A percentile compares a stretch with the other conserved stretches of the same genome.
Evolutionary conservation across 768 basidiomycete genomes (phyloP).

Genomic region (Tylopilus intermedius): DNA sequence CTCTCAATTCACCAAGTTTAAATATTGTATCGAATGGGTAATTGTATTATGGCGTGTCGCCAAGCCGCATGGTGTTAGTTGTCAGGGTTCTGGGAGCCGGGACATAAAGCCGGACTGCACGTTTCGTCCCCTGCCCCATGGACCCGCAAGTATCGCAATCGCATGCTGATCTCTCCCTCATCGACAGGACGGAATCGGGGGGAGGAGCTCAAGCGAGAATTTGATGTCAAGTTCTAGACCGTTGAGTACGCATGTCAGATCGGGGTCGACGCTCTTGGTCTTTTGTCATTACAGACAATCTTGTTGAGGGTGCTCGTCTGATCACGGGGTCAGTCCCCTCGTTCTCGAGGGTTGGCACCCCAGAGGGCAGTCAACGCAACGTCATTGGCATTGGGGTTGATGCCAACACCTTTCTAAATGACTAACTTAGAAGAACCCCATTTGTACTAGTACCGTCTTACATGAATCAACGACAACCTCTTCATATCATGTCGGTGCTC

Average conservation of each 20-base stretch:
- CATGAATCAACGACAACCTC: conserved; percentile 3
- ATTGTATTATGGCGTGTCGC: conserved; percentile 18
- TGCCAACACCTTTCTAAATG: conserved; percentile 5
- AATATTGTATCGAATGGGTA: conserved; percentile 14
- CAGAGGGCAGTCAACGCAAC: conserved; percentile 7
- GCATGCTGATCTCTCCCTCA: conserved; percentile 21
- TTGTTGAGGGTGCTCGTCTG: conserved; percentile 1
- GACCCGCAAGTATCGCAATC: conserved; percentile 14
- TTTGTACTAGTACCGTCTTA: conserved; percentile 2
- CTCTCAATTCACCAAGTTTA: conserved; percentile 13
- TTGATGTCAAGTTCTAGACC: conserved; percentile 28
- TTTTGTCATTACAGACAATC: conserved; percentile 5
- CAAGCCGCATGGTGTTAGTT: conserved; percentile 27
- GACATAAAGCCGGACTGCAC: conserved; percentile 18
- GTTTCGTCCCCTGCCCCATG: conserved; percentile 18
- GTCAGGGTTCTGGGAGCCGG: conserved; percentile 24
- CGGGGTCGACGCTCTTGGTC: conserved; percentile 4
- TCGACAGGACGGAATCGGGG: conserved; percentile 22
- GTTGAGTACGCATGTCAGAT: conserved; percentile 10
- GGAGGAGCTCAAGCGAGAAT: conserved; percentile 24
- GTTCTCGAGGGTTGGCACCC: conserved; percentile 15
- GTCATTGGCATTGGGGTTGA: conserved; percentile 18
- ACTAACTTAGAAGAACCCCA: conserved; percentile 16
- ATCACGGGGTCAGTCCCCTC: conserved; percentile 11
- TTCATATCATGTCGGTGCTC: conserved; percentile 11